A percentile compares a stretch with the other conserved stretches of the same genome.
phyloP scores from a whole-genome alignment of 805 yeast species.

The Starmerella ratchasimensis region DNA sequence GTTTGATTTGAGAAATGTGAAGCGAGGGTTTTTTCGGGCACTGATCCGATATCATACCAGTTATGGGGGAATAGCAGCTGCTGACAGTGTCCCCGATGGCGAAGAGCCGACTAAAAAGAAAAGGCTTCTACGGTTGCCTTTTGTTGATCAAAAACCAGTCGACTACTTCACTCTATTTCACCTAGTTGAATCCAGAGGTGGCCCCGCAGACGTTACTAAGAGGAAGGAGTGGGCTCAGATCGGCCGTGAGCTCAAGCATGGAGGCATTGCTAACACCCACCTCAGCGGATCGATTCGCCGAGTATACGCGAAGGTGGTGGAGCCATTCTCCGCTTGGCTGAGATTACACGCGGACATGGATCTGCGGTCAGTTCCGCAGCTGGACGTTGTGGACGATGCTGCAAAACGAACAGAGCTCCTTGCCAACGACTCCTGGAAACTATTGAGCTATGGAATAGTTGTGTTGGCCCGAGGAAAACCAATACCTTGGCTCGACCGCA shows the following conservation, averaged over 20 bases:
- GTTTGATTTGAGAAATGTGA: slow-evolving; percentile 3
- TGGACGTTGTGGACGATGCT: slow-evolving; percentile 10
- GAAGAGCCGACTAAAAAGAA: background rate
- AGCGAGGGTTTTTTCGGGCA: slow-evolving; percentile 12
- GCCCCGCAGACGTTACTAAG: slow-evolving; percentile 46
- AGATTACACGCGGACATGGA: background rate
- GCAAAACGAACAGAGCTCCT: background rate
- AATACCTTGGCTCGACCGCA: background rate
- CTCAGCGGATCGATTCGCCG: slow-evolving; percentile 12
- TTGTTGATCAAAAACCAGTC: slow-evolving; percentile 50
- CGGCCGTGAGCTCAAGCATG: slow-evolving; percentile 66
- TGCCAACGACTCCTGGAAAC: slow-evolving; percentile 1
- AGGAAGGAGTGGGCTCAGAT: slow-evolving; percentile 71
- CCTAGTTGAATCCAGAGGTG: slow-evolving; percentile 52
- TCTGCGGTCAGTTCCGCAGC: background rate
- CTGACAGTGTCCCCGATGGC: background rate
- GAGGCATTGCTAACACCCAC: slow-evolving; percentile 33
- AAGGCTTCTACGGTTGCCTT: slow-evolving; percentile 32
- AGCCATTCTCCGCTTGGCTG: slow-evolving; percentile 12
- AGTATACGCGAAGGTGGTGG: slow-evolving; percentile 6
- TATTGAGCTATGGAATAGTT: slow-evolving; percentile 7
- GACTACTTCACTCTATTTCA: slow-evolving; percentile 48
- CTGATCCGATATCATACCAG: slow-evolving; percentile 10
- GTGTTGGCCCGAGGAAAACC: background rate
- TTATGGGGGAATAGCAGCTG: background rate